Evolutionary conservation across 2,329 filamentous ascomycete genomes (phyloP), one percentile per base, ranked within the genome.

Genomic region (Hypoxylon sp.): DNA sequence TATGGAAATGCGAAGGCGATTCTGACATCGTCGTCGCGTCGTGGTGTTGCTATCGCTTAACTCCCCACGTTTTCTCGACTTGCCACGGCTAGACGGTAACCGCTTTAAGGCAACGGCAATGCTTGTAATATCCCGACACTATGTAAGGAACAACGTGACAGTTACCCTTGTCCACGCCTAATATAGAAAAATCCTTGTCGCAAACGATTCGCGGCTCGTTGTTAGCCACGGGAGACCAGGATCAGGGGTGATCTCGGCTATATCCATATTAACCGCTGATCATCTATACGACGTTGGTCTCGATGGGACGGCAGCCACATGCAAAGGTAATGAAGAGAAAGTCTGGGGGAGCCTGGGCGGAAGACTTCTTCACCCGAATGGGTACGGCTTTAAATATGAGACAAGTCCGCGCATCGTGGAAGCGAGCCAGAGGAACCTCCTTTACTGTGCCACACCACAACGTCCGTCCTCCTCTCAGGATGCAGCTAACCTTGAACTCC

Each of bases 231-330:
- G 35, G 13, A 63, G 59, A 55, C 50, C 14, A 37, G 46, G 64
- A 22, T 14, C 24, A 64, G 51, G 59, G 57, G 29, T 59, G 50
- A 61, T 69, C 31, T 71, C 69, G 66, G 62, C 69, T 71, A 71
- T 71, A 71, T 69, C 65, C 22, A 71, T 66, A 71, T 71, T 71
- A 71, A 66, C 66, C 65, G 62, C 62, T 44, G 47, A 8, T 31
- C 48, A 31, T 53, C 39, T 51, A 69, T 69, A 69, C 66, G 69
- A 37, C 59, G 37, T 42, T 9, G 11, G 1, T 10, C 13, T 52
- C 11, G 10, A 66, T 37, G 10, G 35, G 39, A 60, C 62, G 59
- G 51, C 37, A 69, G 29, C 62, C 35, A 33, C 14, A 68, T 63
- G 69, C 50, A 66, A 44, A 44, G 2, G 35, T n/a, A 66, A 59